phyloP scores from a whole-genome alignment of 1,284 basidiomycete species.

The Agroathelia rolfsii region DNA sequence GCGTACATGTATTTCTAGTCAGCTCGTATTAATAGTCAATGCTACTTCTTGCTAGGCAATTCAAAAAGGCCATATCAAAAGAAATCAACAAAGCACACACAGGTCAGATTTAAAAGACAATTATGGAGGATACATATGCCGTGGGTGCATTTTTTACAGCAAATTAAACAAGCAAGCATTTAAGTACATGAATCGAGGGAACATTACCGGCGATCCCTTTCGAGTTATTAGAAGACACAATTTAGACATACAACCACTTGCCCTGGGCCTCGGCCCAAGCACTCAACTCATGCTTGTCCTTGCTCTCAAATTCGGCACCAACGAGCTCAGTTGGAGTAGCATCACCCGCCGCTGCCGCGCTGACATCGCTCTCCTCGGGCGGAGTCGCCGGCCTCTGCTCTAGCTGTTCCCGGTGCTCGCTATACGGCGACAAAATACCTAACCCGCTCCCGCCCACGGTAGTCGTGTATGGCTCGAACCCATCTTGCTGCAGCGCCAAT shows the following conservation, averaged over 20 bases:
- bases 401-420: constrained; percentile 27
- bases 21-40: too few relatives aligned
- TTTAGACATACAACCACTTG: constrained; percentile 56
- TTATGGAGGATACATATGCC: too few relatives aligned
- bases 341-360: constrained; percentile 24
- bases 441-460: constrained; percentile 89
- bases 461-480: constrained; percentile 84
- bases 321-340: constrained; percentile 21
- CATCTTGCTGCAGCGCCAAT: constrained; percentile 45
- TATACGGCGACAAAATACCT: constrained; percentile 70
- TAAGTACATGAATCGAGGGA: too few relatives aligned
- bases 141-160: too few relatives aligned
- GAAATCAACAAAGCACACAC: too few relatives aligned
- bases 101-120: too few relatives aligned
- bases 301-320: constrained; percentile 39
- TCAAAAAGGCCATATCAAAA: too few relatives aligned
- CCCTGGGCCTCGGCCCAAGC: constrained; percentile 51
- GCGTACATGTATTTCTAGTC: too few relatives aligned
- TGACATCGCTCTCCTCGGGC: constrained; percentile 10
- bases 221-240: too few relatives aligned
- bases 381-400: constrained; percentile 15
- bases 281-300: constrained; percentile 34
- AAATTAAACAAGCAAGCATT: too few relatives aligned
- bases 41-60: too few relatives aligned
- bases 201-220: too few relatives aligned